Evolutionary conservation across 2,329 filamentous ascomycete genomes (phyloP).

Genomic region (Verticillium albo-atrum): DNA sequence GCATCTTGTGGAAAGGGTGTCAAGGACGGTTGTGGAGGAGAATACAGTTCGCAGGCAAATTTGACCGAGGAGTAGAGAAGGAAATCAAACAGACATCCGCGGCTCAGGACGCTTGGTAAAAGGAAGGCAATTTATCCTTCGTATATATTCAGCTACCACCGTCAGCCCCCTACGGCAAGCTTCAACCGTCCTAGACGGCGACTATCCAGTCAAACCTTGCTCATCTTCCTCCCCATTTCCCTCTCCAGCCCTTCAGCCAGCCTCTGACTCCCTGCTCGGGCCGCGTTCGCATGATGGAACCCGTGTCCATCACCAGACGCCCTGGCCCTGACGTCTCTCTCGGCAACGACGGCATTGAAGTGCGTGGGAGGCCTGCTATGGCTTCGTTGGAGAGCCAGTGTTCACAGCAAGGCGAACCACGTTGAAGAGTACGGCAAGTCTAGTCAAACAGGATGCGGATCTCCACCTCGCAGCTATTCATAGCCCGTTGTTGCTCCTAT

Average conservation of each 20-base stretch:
- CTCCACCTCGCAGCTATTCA: background rate
- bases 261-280: background rate
- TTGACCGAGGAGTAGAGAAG: background rate
- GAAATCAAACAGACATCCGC: too few relatives aligned
- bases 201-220: background rate
- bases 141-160: background rate
- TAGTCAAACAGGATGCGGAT: background rate
- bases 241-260: background rate
- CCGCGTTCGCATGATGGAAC: background rate
- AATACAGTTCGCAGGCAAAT: background rate
- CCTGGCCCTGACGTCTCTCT: background rate
- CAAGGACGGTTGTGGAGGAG: background rate
- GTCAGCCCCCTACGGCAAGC: background rate
- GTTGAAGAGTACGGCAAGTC: background rate
- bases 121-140: background rate
- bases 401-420: background rate
- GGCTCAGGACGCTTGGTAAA: background rate
- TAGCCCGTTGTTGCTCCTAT: background rate
- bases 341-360: background rate
- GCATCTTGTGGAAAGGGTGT: constrained; percentile 26
- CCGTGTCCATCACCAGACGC: background rate
- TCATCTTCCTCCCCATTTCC: background rate
- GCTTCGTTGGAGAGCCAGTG: background rate
- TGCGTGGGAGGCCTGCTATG: background rate
- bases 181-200: background rate